Percentiles rank a stretch among this genome's conserved stretches.
These are phyloP conservation scores for Sordaria brevicollis DNA, from an alignment of 495 filamentous ascomycete genomes.

Conservation along the genomic window DNA sequence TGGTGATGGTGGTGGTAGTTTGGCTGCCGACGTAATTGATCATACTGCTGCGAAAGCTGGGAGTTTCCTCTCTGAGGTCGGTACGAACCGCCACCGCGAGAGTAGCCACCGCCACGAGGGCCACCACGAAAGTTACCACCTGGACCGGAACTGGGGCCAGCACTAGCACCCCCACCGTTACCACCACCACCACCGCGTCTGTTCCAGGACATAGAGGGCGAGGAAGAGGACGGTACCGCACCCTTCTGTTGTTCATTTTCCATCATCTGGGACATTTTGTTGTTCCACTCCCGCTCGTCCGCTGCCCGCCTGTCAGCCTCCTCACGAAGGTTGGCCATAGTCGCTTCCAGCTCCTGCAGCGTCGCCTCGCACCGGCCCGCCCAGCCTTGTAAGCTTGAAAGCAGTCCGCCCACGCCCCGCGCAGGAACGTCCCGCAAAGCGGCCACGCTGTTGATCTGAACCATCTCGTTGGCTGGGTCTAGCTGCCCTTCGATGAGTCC, in stretches of 20 bases:
- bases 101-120: background rate
- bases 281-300: slow-evolving; percentile 37
- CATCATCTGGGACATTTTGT: slow-evolving; percentile 35
- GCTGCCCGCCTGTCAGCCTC: slow-evolving; percentile 45
- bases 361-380: slow-evolving; percentile 61
- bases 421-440: slow-evolving; percentile 70
- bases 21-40: background rate
- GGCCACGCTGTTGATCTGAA: slow-evolving; percentile 68
- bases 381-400: slow-evolving; percentile 62
- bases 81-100: background rate
- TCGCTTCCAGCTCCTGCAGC: slow-evolving; percentile 62
- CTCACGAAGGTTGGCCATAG: slow-evolving; percentile 49
- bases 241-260: slow-evolving; percentile 33
- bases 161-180: slow-evolving; percentile 6
- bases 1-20: background rate
- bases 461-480: slow-evolving; percentile 57
- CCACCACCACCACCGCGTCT: slow-evolving; percentile 11
- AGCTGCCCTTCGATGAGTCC: slow-evolving; percentile 73
- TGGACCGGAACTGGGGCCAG: slow-evolving; percentile 11
- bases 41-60: background rate
- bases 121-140: background rate
- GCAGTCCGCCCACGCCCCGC: slow-evolving; percentile 56
- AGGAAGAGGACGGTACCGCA: slow-evolving; percentile 1
- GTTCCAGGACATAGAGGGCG: background rate
- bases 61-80: background rate